Percentiles rank a stretch among this genome's conserved stretches.
Evolutionary conservation across 768 basidiomycete species (phyloP).

Genomic region (Thelephora aurantiotincta): DNA sequence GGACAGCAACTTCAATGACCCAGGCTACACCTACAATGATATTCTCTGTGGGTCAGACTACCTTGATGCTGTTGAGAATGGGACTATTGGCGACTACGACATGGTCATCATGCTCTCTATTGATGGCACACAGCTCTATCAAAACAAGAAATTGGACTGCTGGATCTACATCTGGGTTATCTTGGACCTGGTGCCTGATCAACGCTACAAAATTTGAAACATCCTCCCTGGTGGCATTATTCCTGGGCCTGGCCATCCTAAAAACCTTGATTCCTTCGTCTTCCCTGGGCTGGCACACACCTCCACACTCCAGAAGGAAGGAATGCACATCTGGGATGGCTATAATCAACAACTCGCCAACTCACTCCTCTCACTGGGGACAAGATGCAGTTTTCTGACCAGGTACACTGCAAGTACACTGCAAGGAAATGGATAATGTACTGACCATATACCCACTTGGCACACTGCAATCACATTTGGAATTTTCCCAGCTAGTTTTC

Average conservation of each 20-base stretch:
- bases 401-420: too few relatives aligned
- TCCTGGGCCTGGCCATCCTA: conserved; percentile 18
- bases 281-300: conserved; percentile 17
- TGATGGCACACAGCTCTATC: background rate
- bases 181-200: conserved; percentile 11
- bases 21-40: background rate
- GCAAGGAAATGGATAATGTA: too few relatives aligned
- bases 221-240: conserved; percentile 17
- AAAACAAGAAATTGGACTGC: too few relatives aligned
- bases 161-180: conserved; percentile 21
- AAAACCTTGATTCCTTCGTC: conserved; percentile 18
- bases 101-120: background rate
- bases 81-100: too few relatives aligned
- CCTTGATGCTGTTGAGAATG: background rate
- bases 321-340: conserved; percentile 18
- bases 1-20: too few relatives aligned
- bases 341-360: too few relatives aligned
- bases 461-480: too few relatives aligned
- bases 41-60: background rate
- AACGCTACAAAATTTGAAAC: conserved; percentile 17
- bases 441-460: too few relatives aligned
- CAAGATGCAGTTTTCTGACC: too few relatives aligned
- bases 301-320: conserved; percentile 14
- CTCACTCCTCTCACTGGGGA: too few relatives aligned
- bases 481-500: too few relatives aligned